phyloP scores from a whole-genome alignment of 2,329 filamentous ascomycete species.

The Aureobasidium mangrovei region DNA sequence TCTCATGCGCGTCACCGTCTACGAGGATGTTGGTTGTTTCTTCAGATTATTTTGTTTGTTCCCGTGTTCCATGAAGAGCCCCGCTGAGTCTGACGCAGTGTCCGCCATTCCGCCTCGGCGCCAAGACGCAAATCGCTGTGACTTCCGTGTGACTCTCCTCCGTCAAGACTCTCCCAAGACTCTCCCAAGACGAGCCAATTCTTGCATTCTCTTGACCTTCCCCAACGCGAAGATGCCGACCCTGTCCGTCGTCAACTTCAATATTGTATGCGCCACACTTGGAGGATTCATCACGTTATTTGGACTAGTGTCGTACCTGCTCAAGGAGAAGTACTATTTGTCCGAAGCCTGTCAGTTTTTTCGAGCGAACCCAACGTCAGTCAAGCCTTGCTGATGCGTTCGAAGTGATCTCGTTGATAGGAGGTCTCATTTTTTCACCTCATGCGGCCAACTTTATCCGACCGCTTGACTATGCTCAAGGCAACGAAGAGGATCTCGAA shows the following conservation, averaged over 20 bases:
- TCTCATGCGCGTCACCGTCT: no score
- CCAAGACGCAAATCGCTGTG: no score
- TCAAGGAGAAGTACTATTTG: slow-evolving; percentile 84
- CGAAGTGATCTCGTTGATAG: slow-evolving; percentile 72
- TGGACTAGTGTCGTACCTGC: slow-evolving; percentile 77
- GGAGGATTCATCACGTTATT: slow-evolving; percentile 89
- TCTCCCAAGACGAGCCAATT: no score
- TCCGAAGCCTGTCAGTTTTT: slow-evolving; percentile 70
- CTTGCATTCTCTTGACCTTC: no score
- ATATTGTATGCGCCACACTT: slow-evolving; percentile 69
- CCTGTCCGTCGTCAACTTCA: slow-evolving; percentile 65
- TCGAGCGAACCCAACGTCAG: background rate
- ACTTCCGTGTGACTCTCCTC: no score
- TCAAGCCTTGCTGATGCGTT: background rate
- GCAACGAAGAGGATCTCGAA: slow-evolving; percentile 50
- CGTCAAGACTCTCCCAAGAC: no score
- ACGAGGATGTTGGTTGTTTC: no score
- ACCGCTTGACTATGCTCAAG: slow-evolving; percentile 62
- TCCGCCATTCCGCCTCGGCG: no score
- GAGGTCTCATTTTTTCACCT: slow-evolving; percentile 70
- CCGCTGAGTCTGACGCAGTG: no score
- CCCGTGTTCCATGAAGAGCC: no score
- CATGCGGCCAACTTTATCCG: slow-evolving; percentile 66
- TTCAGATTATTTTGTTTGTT: no score
- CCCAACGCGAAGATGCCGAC: slow-evolving; percentile 43